Evolutionary conservation across 176 grass and related monocot genomes (phyloP).

Genomic region (Hordeum vulgare): MorexV3_pseudomolecules_assembly NC_058520.1:77823450-77823949

Average conservation of each 20-base stretch:
- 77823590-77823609: conserved; percentile 26
- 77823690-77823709: conserved; percentile 95
- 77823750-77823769: conserved; percentile 80
- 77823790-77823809: conserved; percentile 96
- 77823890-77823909: neutral
- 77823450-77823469: neutral
- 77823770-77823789: conserved; percentile 79
- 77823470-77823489: conserved; percentile 10
- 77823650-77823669: conserved; percentile 95
- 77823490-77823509: conserved; percentile 98
- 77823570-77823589: conserved; percentile 26
- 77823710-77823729: conserved; percentile 92
- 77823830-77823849: no score
- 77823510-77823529: conserved; percentile 91
- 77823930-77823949: conserved; percentile 91
- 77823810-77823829: conserved; percentile 78
- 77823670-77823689: conserved; percentile 89
- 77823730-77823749: conserved; percentile 72
- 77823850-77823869: no score
- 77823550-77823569: conserved; percentile 61
- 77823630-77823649: conserved; percentile 90
- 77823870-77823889: neutral
- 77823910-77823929: neutral
- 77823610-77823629: conserved; percentile 45
- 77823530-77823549: conserved; percentile 58